Evolutionary conservation across 176 grass and related monocot genomes (phyloP), one percentile per base, ranked within the genome.

Genomic region (Aegilops speltoides): DNA sequence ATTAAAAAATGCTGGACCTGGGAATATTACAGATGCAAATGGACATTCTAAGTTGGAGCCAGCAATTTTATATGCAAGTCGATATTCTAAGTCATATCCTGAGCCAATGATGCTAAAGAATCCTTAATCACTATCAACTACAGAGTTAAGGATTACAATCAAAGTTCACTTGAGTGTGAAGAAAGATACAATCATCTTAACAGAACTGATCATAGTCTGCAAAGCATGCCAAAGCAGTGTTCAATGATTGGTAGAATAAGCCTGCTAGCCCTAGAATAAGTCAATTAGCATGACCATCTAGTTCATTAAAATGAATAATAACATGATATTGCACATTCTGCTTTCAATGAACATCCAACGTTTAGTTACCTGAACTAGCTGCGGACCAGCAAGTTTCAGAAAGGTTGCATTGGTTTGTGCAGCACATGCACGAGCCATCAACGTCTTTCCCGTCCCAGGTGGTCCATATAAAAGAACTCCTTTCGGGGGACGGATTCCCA

Each of bases 381-480:
- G 94, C 19, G 94, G 94, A n/a, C 91, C 91, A 64, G 87, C 91
- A 20, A 95, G 84, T 78, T 95, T 93, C 68, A 95, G 85, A 81
- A 95, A 95, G 24, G 91, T 95, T 40, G 94, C 91, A 71, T 95
- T 93, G 41, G 94, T 95, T 75, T 95, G 94, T 65, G 94, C 89
- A 73, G 89, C 94, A 93, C 91, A 95, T 80, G 91, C 89, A 80
- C 89, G 91, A 15, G 94, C 94, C 94, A 95, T 95, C 67, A 95
- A 23, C 3, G 94, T 95, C 76, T 95, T 95, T 52, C 94, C 91
- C 15, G 89, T 93, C 41, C 89, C 94, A 80, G 91, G 94, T 15
- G 94, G 91, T 80, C 94, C 94, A 85, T 95, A 95, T 24, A 95
- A 70, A 87, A 95, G 91, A 64, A 93, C 89, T 59, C 94, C 94